These are phyloP conservation scores for Colletotrichum spinosum DNA, from an alignment of 2,329 filamentous ascomycete species.

Conservation along the genomic window DNA sequence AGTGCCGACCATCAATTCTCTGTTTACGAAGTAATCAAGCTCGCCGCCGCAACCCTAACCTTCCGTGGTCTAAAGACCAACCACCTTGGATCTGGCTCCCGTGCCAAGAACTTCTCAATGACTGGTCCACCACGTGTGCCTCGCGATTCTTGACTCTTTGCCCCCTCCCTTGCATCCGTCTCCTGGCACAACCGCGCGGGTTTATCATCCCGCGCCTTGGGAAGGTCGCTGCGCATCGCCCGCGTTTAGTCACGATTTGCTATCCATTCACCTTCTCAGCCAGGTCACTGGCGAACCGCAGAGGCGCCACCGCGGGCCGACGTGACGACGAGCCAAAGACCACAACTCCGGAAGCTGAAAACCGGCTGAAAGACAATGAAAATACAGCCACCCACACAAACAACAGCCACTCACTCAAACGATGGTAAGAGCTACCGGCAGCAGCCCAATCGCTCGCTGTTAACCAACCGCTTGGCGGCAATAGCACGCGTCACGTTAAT, in stretches of 20 bases:
- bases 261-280: too few species aligned
- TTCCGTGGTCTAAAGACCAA: background rate
- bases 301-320: conserved; percentile 22
- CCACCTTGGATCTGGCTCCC: conserved; percentile 7
- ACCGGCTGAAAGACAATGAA: conserved; percentile 7
- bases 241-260: too few species aligned
- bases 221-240: too few species aligned
- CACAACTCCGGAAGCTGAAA: conserved; percentile 16
- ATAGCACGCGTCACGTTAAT: conserved; percentile 43
- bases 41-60: conserved; percentile 24
- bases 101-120: conserved; percentile 25
- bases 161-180: conserved; percentile 1
- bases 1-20: conserved; percentile 6
- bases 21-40: conserved; percentile 8
- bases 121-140: conserved; percentile 13
- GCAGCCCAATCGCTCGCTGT: conserved; percentile 24
- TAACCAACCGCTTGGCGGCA: conserved; percentile 25
- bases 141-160: too few species aligned
- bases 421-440: background rate
- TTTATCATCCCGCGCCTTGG: too few species aligned
- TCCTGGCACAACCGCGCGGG: background rate
- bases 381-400: conserved; percentile 7
- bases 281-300: background rate
- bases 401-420: background rate
- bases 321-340: background rate